Evolutionary conservation across 2,329 filamentous ascomycete species (phyloP), one percentile per base, ranked within the genome.

Genomic region (Cladosporium sp.): DNA sequence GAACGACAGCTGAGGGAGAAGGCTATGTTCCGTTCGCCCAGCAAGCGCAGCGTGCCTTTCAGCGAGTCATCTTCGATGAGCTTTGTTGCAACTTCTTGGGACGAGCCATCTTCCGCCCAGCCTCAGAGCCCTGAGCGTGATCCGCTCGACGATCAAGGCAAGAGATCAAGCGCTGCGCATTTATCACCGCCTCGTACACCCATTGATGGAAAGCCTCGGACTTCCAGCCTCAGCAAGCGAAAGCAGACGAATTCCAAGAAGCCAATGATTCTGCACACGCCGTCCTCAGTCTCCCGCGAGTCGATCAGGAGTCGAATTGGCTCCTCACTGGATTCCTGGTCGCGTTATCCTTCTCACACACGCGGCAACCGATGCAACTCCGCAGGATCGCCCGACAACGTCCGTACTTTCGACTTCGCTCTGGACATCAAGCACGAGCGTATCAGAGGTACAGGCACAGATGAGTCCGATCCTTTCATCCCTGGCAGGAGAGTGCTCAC

Each of bases 321-420:
- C n/a, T 74, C 72, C 4, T 67, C 69, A 3, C 69, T 74, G 7
- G 61, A 66, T n/a, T 74, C 80, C 2, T 84, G 82, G 82, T 77
- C 79, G 30, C 76, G 78, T 2, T 84, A 80, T 51, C 80, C 82
- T 1, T 82, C 79, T 6, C 80, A 84, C 65, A 81, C 77, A 5
- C 79, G 81, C n/a, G 68, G 71, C 1, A 73, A 77, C 32, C 79
- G 82, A 14, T 77, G 76, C 32, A 71, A 73, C 12, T 79, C 79
- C 52, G 81, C 81, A 4, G 75, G 78, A 0, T 71, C 72, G 26
- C 41, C 67, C 1, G 81, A 84, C 58, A 67, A 72, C 8, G 76
- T 83, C 28, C 71, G 75, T 15, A 73, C 77, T 14, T 79, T 79
- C 1, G 81, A 83, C 70, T 83, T 83, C 68, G 80, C 69, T 1